A percentile compares a stretch with the other conserved stretches of the same genome.
Conservation (phyloP, 2,329 filamentous ascomycete genomes). For the Colletotrichum lindemuthianum region DNA sequence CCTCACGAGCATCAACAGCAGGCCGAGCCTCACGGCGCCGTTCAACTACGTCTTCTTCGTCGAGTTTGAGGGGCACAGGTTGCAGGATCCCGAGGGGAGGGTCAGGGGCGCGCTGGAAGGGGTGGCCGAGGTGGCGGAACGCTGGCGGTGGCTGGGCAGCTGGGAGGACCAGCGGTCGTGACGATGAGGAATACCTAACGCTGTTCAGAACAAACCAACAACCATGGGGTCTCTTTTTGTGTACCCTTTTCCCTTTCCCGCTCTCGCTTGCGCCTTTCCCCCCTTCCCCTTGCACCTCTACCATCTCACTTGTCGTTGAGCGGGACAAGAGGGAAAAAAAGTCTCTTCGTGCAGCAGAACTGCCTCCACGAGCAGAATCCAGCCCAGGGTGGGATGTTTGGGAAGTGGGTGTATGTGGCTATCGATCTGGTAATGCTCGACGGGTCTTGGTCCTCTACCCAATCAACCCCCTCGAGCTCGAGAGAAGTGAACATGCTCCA, state of each 20-base stretch:
- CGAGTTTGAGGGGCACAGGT: constrained; percentile 78
- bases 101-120: constrained; percentile 70
- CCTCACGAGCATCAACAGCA: constrained; percentile 88
- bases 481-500: constrained; percentile 3
- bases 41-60: constrained; percentile 98
- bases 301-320: too few species aligned
- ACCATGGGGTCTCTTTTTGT: not conserved
- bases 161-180: constrained; percentile 64
- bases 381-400: too few species aligned
- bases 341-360: too few species aligned
- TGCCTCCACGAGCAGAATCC: too few species aligned
- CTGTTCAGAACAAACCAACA: not conserved
- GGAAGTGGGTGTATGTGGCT: not conserved
- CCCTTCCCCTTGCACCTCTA: too few species aligned
- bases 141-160: constrained; percentile 76
- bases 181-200: not conserved
- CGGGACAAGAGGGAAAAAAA: too few species aligned
- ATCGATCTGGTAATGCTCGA: constrained; percentile 18
- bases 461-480: not conserved
- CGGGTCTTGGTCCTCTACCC: too few species aligned
- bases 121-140: constrained; percentile 66
- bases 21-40: constrained; percentile 77
- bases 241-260: not conserved
- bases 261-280: too few species aligned
- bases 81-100: constrained; percentile 62